Conservation (phyloP, 805 yeast species). For the Saccharomyces cerevisiae region DNA sequence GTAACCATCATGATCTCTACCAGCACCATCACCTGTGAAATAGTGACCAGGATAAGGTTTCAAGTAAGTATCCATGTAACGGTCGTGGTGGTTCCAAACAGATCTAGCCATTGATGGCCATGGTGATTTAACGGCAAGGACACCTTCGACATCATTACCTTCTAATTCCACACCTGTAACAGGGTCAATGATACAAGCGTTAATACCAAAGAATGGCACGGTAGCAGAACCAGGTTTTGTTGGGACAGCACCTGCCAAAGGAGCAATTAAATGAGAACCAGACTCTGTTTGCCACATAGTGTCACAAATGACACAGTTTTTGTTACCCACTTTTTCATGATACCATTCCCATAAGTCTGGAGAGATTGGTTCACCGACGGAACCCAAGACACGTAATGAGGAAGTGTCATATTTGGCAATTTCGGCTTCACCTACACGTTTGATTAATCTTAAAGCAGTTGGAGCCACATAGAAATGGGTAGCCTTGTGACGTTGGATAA, state of each 20-base stretch:
- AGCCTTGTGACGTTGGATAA: conserved; percentile 77
- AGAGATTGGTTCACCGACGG: conserved; percentile 96
- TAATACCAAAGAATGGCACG: conserved; percentile 91
- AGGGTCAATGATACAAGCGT: conserved; percentile 87
- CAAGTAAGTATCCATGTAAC: conserved; percentile 81
- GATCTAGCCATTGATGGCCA: conserved; percentile 99
- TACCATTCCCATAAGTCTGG: conserved; percentile 98
- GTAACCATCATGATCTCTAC: conserved; percentile 86
- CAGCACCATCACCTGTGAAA: conserved; percentile 96
- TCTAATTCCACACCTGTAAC: conserved; percentile 75
- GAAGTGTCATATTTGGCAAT: conserved; percentile 73
- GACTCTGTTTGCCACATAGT: conserved; percentile 98
- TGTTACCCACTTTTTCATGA: conserved; percentile 80
- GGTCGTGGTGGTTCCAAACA: conserved; percentile 74
- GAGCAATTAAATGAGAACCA: conserved; percentile 88
- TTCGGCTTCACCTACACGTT: conserved; percentile 74
- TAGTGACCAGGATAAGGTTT: conserved; percentile 83
- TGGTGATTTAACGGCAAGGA: conserved; percentile 75
- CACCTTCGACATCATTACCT: conserved; percentile 94
- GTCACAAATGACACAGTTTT: conserved; percentile 77
- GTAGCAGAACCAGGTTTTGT: conserved; percentile 97
- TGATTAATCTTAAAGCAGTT: conserved; percentile 82
- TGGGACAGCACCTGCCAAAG: conserved; percentile 89
- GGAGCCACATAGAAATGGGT: conserved; percentile 96
- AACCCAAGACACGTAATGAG: conserved; percentile 77